These are phyloP conservation scores for Botrytis squamosa DNA, from an alignment of 2,329 filamentous ascomycete species.

Conservation along the genomic window DNA sequence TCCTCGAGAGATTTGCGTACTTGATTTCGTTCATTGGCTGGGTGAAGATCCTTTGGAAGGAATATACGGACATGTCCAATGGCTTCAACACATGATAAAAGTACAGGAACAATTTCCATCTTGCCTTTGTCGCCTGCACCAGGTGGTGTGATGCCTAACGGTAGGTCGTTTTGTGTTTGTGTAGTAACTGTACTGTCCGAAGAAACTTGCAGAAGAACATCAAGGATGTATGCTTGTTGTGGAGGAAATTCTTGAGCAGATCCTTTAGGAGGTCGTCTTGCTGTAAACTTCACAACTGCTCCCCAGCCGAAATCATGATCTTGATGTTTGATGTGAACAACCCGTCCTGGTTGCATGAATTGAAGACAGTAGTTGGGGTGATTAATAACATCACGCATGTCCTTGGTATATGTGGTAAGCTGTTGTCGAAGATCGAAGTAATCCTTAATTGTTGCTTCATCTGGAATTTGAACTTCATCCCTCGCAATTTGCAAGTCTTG, in stretches of 20 bases:
- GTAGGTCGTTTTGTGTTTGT: conserved; percentile 64
- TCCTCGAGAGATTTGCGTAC: conserved; percentile 70
- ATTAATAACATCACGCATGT: conserved; percentile 89
- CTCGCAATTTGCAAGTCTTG: conserved; percentile 74
- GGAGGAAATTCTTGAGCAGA: conserved; percentile 65
- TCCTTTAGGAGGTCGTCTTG: conserved; percentile 64
- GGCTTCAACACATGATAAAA: conserved; percentile 80
- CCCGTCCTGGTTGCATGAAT: conserved; percentile 82
- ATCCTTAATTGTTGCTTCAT: conserved; percentile 86
- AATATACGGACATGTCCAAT: conserved; percentile 83
- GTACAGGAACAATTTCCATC: conserved; percentile 81
- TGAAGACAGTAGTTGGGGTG: conserved; percentile 83
- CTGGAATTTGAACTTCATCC: conserved; percentile 71
- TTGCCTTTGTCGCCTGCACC: conserved; percentile 62
- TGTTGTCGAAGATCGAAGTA: conserved; percentile 90
- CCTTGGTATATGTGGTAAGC: conserved; percentile 76
- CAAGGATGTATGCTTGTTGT: conserved; percentile 78
- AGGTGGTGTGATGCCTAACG: conserved; percentile 60
- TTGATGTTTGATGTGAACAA: conserved; percentile 80
- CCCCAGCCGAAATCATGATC: conserved; percentile 93
- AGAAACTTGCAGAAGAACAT: conserved; percentile 71
- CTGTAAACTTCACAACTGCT: conserved; percentile 72
- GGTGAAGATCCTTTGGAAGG: conserved; percentile 73
- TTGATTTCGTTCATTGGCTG: conserved; percentile 65
- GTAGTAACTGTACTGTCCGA: conserved; percentile 50